Evolutionary conservation across 768 basidiomycete species (phyloP).

Genomic region (Xanthoconium purpureum): DNA sequence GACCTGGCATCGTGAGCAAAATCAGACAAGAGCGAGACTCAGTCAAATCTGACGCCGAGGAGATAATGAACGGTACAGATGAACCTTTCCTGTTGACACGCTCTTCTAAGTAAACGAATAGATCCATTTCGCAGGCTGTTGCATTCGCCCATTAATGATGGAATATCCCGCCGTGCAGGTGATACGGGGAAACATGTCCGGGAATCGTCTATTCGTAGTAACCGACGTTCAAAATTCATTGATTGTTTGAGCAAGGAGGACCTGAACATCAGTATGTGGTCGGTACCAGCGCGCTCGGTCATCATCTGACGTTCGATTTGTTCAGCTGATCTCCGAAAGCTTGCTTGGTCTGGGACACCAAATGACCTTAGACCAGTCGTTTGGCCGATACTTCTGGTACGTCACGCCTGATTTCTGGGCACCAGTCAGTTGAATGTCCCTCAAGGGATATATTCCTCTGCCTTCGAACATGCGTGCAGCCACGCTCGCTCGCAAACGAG

Average conservation of each 20-base stretch:
- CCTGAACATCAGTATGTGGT: conserved; percentile 72
- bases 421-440: conserved; percentile 4
- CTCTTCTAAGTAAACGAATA: conserved; percentile 36
- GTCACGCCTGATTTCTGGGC: conserved; percentile 31
- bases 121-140: conserved; percentile 59
- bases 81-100: conserved; percentile 12
- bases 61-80: conserved; percentile 70
- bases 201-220: conserved; percentile 75
- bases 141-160: conserved; percentile 28
- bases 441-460: conserved; percentile 88
- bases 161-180: conserved; percentile 17
- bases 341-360: conserved; percentile 95
- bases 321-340: conserved; percentile 77
- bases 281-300: background rate
- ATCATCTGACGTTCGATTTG: conserved; percentile 2
- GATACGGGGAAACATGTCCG: conserved; percentile 61
- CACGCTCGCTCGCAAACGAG: conserved; percentile 84
- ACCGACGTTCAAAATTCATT: conserved; percentile 76
- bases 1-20: conserved; percentile 36
- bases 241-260: conserved; percentile 74
- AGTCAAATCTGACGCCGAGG: conserved; percentile 66
- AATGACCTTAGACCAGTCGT: conserved; percentile 81
- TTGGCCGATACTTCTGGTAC: conserved; percentile 91
- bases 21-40: conserved; percentile 43
- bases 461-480: conserved; percentile 69